Conservation (phyloP, 192 early-diverging fungal genomes). For the Chytriomyces hyalinus region DNA sequence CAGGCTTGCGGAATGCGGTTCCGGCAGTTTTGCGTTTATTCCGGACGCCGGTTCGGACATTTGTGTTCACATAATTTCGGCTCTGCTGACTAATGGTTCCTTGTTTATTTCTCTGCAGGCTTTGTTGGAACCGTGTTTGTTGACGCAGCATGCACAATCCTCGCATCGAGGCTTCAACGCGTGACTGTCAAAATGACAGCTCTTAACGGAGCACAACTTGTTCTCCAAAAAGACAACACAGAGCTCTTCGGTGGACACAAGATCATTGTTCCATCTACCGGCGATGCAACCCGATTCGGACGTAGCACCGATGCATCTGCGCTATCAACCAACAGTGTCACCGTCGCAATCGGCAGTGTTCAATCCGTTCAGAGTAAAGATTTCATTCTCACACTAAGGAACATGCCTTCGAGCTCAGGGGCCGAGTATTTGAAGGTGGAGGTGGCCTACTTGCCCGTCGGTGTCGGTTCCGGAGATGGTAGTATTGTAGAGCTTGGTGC, state of each 20-base stretch:
- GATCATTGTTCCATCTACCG: background rate
- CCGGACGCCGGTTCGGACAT: slow-evolving; percentile 36
- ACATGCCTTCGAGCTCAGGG: slow-evolving; percentile 2
- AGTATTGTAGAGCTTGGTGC: background rate
- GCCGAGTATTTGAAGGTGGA: slow-evolving; percentile 12
- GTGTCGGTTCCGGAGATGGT: background rate
- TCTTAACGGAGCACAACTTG: slow-evolving; percentile 16
- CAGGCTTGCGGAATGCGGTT: slow-evolving; percentile 28
- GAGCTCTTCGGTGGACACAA: slow-evolving; percentile 1
- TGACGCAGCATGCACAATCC: slow-evolving; percentile 31
- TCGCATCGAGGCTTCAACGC: background rate
- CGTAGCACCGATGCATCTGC: background rate
- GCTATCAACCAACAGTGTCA: background rate
- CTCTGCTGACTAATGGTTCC: background rate
- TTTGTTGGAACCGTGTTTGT: slow-evolving; percentile 50
- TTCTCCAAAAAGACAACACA: slow-evolving; percentile 7
- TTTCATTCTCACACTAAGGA: slow-evolving; percentile 4
- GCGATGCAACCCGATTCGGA: background rate
- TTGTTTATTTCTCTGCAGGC: background rate
- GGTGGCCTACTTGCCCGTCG: background rate
- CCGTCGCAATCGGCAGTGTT: slow-evolving; percentile 11
- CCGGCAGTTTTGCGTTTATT: slow-evolving; percentile 42
- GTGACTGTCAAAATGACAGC: slow-evolving; percentile 22
- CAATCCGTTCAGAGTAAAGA: slow-evolving; percentile 32
- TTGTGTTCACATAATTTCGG: background rate